These are phyloP conservation scores for Fusarium nematophilum DNA, from an alignment of 2,329 filamentous ascomycete genomes.

Conservation along the genomic window DNA sequence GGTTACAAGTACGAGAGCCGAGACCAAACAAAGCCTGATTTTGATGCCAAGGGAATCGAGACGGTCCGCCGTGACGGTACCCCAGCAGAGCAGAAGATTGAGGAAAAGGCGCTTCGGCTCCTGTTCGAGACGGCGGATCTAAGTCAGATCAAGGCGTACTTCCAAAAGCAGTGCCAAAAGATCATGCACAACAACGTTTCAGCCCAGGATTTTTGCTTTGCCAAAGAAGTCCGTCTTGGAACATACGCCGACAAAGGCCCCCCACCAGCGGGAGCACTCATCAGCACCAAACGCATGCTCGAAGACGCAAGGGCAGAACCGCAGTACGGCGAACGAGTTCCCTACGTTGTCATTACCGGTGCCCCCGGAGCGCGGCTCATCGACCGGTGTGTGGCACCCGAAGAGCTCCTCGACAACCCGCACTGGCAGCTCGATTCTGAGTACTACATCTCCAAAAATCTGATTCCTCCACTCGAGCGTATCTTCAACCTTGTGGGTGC, in stretches of 20 bases:
- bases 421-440: conserved; percentile 88
- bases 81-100: conserved; percentile 94
- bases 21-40: conserved; percentile 82
- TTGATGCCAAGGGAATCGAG: conserved; percentile 98
- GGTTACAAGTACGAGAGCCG: conserved; percentile 94
- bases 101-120: conserved; percentile 89
- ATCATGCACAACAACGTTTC: conserved; percentile 91
- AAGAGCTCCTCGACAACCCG: conserved; percentile 80
- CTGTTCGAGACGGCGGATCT: conserved; percentile 92
- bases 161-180: conserved; percentile 89
- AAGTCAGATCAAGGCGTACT: conserved; percentile 88
- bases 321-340: conserved; percentile 94
- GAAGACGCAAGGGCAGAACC: conserved; percentile 88
- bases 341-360: conserved; percentile 92
- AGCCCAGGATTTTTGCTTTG: conserved; percentile 96
- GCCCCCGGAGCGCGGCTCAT: conserved; percentile 86
- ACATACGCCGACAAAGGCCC: conserved; percentile 82
- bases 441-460: conserved; percentile 96
- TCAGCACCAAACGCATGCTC: conserved; percentile 88
- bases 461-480: conserved; percentile 93
- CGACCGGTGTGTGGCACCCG: conserved; percentile 90
- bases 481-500: conserved; percentile 97
- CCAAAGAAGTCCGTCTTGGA: conserved; percentile 89
- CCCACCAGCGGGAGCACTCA: conserved; percentile 87
- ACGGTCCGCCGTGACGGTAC: conserved; percentile 96